phyloP scores from a whole-genome alignment of 1,284 basidiomycete species.

The Apiotrichum mycotoxinovorans region DNA sequence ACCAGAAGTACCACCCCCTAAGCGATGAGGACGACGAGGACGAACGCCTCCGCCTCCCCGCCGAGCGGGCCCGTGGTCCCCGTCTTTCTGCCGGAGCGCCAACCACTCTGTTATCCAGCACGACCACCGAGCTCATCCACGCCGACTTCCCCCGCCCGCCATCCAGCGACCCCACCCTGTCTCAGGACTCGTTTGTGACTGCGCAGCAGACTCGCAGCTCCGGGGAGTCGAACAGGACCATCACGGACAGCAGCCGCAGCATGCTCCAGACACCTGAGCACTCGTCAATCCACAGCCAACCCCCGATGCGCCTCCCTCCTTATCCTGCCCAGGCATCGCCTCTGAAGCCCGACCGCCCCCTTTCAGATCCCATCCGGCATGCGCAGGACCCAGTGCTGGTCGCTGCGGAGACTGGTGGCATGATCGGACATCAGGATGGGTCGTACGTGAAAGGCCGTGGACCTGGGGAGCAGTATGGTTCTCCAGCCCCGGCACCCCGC shows the following conservation, averaged over 20 bases:
- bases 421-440: slow-evolving; percentile 15
- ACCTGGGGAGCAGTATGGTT: neutral
- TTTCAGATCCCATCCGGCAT: slow-evolving; percentile 22
- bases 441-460: neutral
- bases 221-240: too few relatives aligned
- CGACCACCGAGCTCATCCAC: neutral
- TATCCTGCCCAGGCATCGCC: slow-evolving; percentile 3
- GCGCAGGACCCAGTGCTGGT: slow-evolving; percentile 36
- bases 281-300: neutral
- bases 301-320: neutral
- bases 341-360: neutral
- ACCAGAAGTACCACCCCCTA: neutral
- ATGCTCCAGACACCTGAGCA: neutral
- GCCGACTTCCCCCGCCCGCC: neutral
- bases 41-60: slow-evolving; percentile 2
- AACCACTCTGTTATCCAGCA: neutral
- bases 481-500: too few relatives aligned
- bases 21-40: slow-evolving; percentile 6
- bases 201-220: neutral
- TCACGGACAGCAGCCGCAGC: too few relatives aligned
- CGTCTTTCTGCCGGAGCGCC: neutral
- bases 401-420: slow-evolving; percentile 36
- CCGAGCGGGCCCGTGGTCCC: neutral
- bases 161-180: neutral
- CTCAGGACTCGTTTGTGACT: neutral